A percentile compares a stretch with the other conserved stretches of the same genome.
These are phyloP conservation scores for Metschnikowia reukaufii DNA, from an alignment of 805 yeast genomes.

Conservation along the genomic window DNA sequence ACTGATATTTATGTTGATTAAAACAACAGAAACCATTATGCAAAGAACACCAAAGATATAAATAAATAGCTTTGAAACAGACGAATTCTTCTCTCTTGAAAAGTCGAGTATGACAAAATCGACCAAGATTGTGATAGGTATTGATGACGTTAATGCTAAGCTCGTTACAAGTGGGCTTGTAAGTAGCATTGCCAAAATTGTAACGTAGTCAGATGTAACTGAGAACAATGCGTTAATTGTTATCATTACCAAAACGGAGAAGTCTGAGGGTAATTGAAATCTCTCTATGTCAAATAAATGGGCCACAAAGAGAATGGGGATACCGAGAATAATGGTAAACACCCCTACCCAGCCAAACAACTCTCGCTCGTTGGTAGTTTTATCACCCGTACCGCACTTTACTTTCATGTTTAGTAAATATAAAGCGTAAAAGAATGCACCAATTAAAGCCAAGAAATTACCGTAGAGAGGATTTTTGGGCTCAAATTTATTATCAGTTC, in stretches of 20 bases:
- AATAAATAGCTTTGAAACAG: constrained; percentile 24
- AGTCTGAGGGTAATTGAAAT: constrained; percentile 41
- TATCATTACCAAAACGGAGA: constrained; percentile 33
- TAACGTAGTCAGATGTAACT: constrained; percentile 49
- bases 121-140: constrained; percentile 51
- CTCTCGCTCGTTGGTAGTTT: constrained; percentile 45
- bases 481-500: constrained; percentile 22
- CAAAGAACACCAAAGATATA: constrained; percentile 50
- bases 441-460: constrained; percentile 43
- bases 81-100: constrained; percentile 20
- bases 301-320: constrained; percentile 40
- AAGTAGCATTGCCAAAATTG: constrained; percentile 50
- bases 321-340: constrained; percentile 37
- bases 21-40: constrained; percentile 46
- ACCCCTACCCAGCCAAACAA: constrained; percentile 51
- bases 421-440: constrained; percentile 48
- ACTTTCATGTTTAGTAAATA: constrained; percentile 46
- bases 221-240: constrained; percentile 45
- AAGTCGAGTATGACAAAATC: constrained; percentile 41
- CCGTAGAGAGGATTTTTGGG: constrained; percentile 46
- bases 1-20: constrained; percentile 44
- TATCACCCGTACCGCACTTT: constrained; percentile 44
- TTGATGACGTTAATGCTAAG: constrained; percentile 50
- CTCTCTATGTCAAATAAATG: constrained; percentile 40
- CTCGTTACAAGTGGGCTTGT: constrained; percentile 56